phyloP scores from a whole-genome alignment of 2,329 filamentous ascomycete species.

The Pseudogymnoascus sp. region DNA sequence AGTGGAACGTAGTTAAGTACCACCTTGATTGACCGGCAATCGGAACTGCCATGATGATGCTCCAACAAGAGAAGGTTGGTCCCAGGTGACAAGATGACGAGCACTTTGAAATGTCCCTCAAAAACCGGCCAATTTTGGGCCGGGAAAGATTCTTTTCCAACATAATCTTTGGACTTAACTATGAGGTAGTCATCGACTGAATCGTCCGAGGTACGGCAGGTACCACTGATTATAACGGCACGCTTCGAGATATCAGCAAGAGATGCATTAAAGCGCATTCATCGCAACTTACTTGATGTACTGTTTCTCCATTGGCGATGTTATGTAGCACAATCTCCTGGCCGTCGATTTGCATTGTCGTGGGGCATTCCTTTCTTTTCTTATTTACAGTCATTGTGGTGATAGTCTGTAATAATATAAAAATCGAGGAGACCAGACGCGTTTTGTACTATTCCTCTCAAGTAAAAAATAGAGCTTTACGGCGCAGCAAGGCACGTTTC shows the following conservation, averaged over 20 bases:
- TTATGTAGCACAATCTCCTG: not conserved
- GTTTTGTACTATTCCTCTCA: not conserved
- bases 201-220: not conserved
- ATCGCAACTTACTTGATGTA: not conserved
- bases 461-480: not conserved
- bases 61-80: slow-evolving; percentile 56
- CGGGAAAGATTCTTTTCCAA: slow-evolving; percentile 39
- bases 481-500: not conserved
- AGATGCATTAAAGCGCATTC: not conserved
- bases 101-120: slow-evolving; percentile 58
- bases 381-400: not conserved
- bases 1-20: slow-evolving; percentile 43
- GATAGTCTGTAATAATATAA: not conserved
- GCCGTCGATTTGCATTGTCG: not conserved
- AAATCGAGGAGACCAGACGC: not conserved
- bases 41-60: slow-evolving; percentile 51
- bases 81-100: slow-evolving; percentile 56
- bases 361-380: not conserved
- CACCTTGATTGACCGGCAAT: slow-evolving; percentile 34
- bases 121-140: slow-evolving; percentile 56
- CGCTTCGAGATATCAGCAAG: not conserved
- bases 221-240: not conserved
- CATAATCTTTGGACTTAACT: slow-evolving; percentile 18
- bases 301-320: not conserved
- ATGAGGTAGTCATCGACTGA: slow-evolving; percentile 21